These are phyloP conservation scores for Penicillium lividum DNA, from an alignment of 495 filamentous ascomycete species.

Conservation along the genomic window DNA sequence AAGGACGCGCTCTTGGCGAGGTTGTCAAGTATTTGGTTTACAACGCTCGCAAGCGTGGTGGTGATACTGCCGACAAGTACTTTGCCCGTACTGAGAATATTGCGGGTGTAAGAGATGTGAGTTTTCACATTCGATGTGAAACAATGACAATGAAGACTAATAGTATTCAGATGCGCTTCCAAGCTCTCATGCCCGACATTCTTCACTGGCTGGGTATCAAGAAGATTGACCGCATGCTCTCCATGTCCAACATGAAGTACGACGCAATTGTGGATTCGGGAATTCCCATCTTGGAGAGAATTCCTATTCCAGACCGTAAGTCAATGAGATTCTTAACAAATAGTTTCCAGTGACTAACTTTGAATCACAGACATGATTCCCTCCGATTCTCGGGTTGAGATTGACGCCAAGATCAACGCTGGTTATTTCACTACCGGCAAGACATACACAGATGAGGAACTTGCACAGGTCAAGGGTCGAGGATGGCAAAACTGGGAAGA, in stretches of 20 bases:
- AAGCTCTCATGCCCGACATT: conserved; percentile 97
- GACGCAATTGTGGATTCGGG: conserved; percentile 97
- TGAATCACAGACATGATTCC: conserved; percentile 70
- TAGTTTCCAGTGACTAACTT: not conserved
- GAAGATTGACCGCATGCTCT: conserved; percentile 98
- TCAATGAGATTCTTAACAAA: not conserved
- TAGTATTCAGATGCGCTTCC: conserved; percentile 82
- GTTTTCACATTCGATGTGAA: not conserved
- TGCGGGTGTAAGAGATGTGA: conserved; percentile 78
- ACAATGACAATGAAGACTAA: not conserved
- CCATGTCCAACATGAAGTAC: conserved; percentile 99
- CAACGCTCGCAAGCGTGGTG: conserved; percentile 82
- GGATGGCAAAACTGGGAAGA: conserved; percentile 83
- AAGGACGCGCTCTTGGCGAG: conserved; percentile 90
- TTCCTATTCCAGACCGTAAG: conserved; percentile 78
- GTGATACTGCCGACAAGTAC: conserved; percentile 92
- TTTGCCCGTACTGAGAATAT: conserved; percentile 97
- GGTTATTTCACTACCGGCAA: conserved; percentile 94
- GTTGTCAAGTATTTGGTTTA: conserved; percentile 98
- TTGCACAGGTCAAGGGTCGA: conserved; percentile 80
- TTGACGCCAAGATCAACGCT: conserved; percentile 97
- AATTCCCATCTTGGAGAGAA: conserved; percentile 88
- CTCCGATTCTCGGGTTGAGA: conserved; percentile 94
- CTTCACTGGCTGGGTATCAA: conserved; percentile 98
- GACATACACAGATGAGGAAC: conserved; percentile 81